Base-by-base conservation (phyloP, 345 rosid species). In the Bretschneidera sinensis region DNA sequence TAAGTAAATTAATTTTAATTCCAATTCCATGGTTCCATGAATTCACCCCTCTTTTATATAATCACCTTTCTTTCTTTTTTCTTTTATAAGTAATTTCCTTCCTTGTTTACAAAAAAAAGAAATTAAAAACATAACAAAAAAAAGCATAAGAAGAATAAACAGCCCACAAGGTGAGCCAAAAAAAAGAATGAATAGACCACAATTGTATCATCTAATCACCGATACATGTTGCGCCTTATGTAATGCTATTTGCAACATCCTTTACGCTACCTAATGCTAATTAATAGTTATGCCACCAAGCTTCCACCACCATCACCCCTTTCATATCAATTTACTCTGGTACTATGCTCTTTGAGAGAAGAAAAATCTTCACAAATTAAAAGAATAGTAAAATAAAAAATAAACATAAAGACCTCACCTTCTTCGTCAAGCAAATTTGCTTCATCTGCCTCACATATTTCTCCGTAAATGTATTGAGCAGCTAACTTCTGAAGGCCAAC, bases 351-450 rank as follows among this genome's bases (percentile, higher is more conserved):
- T 39, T 39, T 7, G 45, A 39, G 45, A 14, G 16, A 4, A 39
- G 45, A 11, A 28, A n/a, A 2, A 8, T 28, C 33, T 28, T 28
- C 6, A 39, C 4, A 68, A 50, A 55, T 18, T 21, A 47, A 60
- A 59, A 69, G 15, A 9, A 31, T 21, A 19, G 56, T 6, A 68
- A 48, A 55, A 17, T 16, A 17, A n/a, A n/a, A n/a, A 39, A 39
- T 39, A 11, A 54, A 22, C 59, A 66, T 16, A 2, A 62, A 62
- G 21, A 57, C 51, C 20, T 71, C 71, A 83, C 91, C 88, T 73
- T 85, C 82, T 77, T 77, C 86, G 64, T 81, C 83, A 48, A 85
- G 84, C 69, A 85, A 74, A 75, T 85, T 85, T 47, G 86, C 74
- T 65, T 81, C 85, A 61, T 85, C 81, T 48, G 84, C 83, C 55